These are phyloP conservation scores for Gymnopilus junonius DNA, from an alignment of 768 basidiomycete genomes.

Conservation along the genomic window DNA sequence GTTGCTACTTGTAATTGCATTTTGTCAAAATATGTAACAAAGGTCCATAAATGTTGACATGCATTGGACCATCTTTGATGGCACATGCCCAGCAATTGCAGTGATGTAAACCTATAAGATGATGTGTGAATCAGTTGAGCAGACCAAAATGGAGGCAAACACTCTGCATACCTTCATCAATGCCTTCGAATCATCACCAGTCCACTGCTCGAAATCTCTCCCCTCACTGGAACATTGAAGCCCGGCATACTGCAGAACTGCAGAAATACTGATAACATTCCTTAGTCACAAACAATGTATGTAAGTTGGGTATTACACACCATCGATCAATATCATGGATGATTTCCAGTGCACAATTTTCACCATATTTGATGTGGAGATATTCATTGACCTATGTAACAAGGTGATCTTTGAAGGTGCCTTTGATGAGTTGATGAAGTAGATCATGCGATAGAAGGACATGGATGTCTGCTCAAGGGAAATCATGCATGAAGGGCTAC, in stretches of 20 bases:
- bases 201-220: conserved; percentile 29
- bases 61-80: not conserved
- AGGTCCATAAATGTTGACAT: conserved; percentile 32
- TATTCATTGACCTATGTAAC: conserved; percentile 42
- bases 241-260: conserved; percentile 24
- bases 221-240: conserved; percentile 28
- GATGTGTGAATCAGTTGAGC: too few species aligned
- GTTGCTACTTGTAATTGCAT: conserved; percentile 7
- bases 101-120: not conserved
- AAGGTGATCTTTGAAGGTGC: conserved; percentile 48
- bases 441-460: conserved; percentile 37
- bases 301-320: too few species aligned
- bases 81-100: not conserved
- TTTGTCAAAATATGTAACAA: conserved; percentile 30
- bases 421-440: conserved; percentile 46
- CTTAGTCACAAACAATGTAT: too few species aligned
- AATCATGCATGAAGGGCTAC: conserved; percentile 35
- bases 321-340: conserved; percentile 40
- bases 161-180: conserved; percentile 37
- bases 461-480: conserved; percentile 39
- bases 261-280: conserved; percentile 27
- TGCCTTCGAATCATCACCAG: conserved; percentile 37
- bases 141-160: too few species aligned
- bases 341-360: conserved; percentile 26
- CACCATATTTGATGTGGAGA: conserved; percentile 23